phyloP scores from a whole-genome alignment of 441 rosid species.

The Cnidoscolus chayamansa region DNA sequence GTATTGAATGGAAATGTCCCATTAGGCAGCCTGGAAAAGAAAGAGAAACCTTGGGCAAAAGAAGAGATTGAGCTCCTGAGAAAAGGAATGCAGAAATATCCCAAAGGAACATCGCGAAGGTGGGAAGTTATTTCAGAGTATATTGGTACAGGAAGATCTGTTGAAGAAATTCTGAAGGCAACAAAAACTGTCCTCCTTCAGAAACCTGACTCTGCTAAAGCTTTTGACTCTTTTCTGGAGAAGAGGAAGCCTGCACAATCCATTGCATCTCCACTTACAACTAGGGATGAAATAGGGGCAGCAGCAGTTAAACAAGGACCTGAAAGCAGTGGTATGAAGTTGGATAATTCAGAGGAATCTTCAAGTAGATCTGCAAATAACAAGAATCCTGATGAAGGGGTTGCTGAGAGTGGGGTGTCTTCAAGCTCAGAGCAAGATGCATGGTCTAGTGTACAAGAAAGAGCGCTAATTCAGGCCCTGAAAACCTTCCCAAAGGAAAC shows the following conservation, averaged over 20 bases:
- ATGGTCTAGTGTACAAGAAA: slow-evolving; percentile 93
- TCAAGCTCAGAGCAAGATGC: slow-evolving; percentile 63
- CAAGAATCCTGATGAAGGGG: slow-evolving; percentile 35
- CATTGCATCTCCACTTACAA: slow-evolving; percentile 82
- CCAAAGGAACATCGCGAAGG: slow-evolving; percentile 91
- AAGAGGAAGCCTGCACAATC: slow-evolving; percentile 79
- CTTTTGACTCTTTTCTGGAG: slow-evolving; percentile 94
- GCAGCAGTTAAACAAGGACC: slow-evolving; percentile 28
- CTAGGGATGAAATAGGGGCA: slow-evolving; percentile 65
- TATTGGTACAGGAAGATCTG: slow-evolving; percentile 86
- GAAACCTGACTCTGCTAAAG: slow-evolving; percentile 86
- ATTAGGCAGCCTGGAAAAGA: slow-evolving; percentile 44
- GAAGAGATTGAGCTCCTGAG: slow-evolving; percentile 92
- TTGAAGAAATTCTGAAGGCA: slow-evolving; percentile 92
- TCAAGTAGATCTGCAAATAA: slow-evolving; percentile 31
- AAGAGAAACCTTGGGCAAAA: slow-evolving; percentile 81
- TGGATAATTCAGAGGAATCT: slow-evolving; percentile 37
- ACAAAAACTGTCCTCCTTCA: slow-evolving; percentile 94
- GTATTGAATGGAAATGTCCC: slow-evolving; percentile 42
- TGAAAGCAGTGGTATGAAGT: slow-evolving; percentile 31
- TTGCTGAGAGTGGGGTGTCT: slow-evolving; percentile 36
- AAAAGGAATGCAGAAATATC: slow-evolving; percentile 83
- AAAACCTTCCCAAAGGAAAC: slow-evolving; percentile 93
- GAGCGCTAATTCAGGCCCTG: slow-evolving; percentile 92
- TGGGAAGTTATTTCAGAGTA: slow-evolving; percentile 97